Conservation (phyloP, 2,329 filamentous ascomycete genomes). For the Cryphonectria japonica region DNA sequence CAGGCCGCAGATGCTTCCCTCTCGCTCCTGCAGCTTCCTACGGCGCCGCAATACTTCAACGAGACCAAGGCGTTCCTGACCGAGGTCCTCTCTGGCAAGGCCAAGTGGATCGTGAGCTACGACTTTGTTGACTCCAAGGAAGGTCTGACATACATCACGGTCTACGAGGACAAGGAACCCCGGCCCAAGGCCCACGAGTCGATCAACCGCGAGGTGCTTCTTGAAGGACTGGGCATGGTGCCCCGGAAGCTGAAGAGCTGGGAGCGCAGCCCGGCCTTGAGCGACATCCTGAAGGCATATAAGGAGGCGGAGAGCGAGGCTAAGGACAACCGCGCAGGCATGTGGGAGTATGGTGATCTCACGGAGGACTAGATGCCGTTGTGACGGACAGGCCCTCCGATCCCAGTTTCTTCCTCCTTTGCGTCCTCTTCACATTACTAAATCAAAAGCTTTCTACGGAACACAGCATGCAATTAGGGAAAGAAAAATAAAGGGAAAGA, state of each 20-base stretch:
- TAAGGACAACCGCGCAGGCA: slow-evolving; percentile 78
- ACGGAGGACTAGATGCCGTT: slow-evolving; percentile 72
- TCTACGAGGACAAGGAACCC: slow-evolving; percentile 76
- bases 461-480: neutral
- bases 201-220: slow-evolving; percentile 85
- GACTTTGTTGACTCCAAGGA: slow-evolving; percentile 82
- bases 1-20: slow-evolving; percentile 88
- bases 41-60: slow-evolving; percentile 76
- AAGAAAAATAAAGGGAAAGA: neutral
- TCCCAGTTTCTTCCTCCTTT: neutral
- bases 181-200: slow-evolving; percentile 68
- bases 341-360: slow-evolving; percentile 98
- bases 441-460: neutral
- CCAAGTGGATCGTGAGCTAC: slow-evolving; percentile 81
- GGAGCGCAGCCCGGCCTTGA: slow-evolving; percentile 75
- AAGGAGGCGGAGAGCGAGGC: slow-evolving; percentile 76
- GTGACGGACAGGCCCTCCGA: neutral
- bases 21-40: slow-evolving; percentile 87
- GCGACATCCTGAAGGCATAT: slow-evolving; percentile 71
- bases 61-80: slow-evolving; percentile 79
- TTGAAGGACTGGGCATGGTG: slow-evolving; percentile 86
- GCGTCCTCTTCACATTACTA: neutral
- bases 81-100: slow-evolving; percentile 73
- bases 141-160: slow-evolving; percentile 80
- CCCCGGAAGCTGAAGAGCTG: slow-evolving; percentile 88